Base-by-base conservation (phyloP, 768 basidiomycete genomes). In the Leccinum disarticulatum region DNA sequence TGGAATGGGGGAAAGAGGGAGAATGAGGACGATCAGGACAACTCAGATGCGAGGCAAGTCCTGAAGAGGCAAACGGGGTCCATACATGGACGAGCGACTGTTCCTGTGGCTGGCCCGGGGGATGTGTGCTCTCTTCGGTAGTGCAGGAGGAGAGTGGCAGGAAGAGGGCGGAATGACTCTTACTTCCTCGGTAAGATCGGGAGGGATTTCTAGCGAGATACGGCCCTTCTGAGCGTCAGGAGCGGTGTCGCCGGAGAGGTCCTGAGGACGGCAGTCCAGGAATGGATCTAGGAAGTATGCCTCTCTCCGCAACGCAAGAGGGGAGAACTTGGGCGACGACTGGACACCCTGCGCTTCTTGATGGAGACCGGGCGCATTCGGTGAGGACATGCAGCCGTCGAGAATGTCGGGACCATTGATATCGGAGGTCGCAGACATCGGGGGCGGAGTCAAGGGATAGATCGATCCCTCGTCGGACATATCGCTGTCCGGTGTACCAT, bases 391-490 rank as follows among this genome's bases (percentile, higher is more conserved):
- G 22, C 22, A 22, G 22, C 22, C 22, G 22, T 22, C 22, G 43
- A 22, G 38, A 46, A 53, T 50, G 35, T 54, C 28, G 1, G 22
- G 41, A 46, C 11, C 10, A 13, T 25, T n/a, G 22, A 4, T 10
- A 0, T 14, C 47, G 27, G n/a, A 19, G 8, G 8, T 7, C 10
- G 11, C 14, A 0, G 30, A 15, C 36, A 14, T 50, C 17, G 27
- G 17, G 11, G 62, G 60, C 8, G 60, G 61, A 1, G 61, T 68
- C 25, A 27, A 43, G 11, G 67, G 65, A 48, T 22, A 61, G 50
- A 59, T 60, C 38, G 49, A 3, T 33, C 51, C 61, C 50, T 57
- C 57, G 15, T 53, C 56, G 6, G 60, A 61, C 15, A 10, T 10
- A 36, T 66, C 60, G n/a, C 51, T 41, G 15, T 47, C 22, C 38